A percentile compares a stretch with the other conserved stretches of the same genome.
These are phyloP conservation scores for Pluteus cervinus DNA, from an alignment of 768 basidiomycete genomes.

Conservation along the genomic window DNA sequence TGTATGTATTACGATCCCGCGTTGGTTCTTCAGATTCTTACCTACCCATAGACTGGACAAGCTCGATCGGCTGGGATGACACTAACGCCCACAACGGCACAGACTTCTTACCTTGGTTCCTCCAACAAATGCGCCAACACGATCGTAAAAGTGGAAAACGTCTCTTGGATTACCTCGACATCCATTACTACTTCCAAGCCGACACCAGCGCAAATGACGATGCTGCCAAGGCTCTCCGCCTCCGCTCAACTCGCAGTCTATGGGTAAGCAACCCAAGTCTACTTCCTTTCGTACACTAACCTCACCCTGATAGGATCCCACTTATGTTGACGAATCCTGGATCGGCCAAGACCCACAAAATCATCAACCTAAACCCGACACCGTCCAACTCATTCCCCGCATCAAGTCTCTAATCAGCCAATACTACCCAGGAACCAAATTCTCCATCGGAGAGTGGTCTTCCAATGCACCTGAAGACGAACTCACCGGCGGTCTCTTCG, in stretches of 20 bases:
- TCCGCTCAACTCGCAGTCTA: slow-evolving; percentile 43
- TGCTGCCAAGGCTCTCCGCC: slow-evolving; percentile 42
- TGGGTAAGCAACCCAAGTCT: slow-evolving; percentile 29
- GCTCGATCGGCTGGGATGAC: slow-evolving; percentile 38
- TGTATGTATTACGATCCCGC: slow-evolving; percentile 20
- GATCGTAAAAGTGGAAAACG: slow-evolving; percentile 30
- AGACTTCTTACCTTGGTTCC: slow-evolving; percentile 55
- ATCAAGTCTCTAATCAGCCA: slow-evolving; percentile 41
- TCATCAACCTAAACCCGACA: slow-evolving; percentile 39
- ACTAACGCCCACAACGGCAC: slow-evolving; percentile 44
- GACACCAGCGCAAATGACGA: slow-evolving; percentile 50
- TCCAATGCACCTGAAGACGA: slow-evolving; percentile 43
- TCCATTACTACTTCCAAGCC: slow-evolving; percentile 50
- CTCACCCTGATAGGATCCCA: slow-evolving; percentile 26
- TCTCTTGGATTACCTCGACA: slow-evolving; percentile 48
- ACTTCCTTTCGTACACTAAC: neutral
- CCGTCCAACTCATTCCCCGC: slow-evolving; percentile 42
- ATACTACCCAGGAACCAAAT: slow-evolving; percentile 49
- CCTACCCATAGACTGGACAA: slow-evolving; percentile 43
- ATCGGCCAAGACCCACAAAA: slow-evolving; percentile 36
- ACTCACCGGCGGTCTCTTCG: slow-evolving; percentile 46
- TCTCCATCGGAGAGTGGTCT: slow-evolving; percentile 49
- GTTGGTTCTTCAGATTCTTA: slow-evolving; percentile 1
- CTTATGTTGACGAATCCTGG: slow-evolving; percentile 53
- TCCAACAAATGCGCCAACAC: slow-evolving; percentile 37